Evolutionary conservation across 2,329 filamentous ascomycete genomes (phyloP).

Genomic region (Podosphaera xanthii): DNA sequence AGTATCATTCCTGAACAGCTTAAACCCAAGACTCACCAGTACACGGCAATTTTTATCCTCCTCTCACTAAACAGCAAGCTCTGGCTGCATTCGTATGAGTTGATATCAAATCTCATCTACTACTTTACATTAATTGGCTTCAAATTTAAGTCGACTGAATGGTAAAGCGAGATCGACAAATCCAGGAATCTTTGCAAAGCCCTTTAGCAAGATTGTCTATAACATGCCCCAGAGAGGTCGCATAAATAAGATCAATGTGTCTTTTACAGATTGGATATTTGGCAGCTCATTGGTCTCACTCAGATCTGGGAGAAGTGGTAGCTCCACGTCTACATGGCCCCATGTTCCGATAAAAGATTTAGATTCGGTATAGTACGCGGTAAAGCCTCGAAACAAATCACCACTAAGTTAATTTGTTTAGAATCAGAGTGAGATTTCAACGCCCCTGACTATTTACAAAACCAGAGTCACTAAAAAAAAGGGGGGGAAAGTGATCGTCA

Average conservation of each 20-base stretch:
- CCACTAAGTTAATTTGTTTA: background rate
- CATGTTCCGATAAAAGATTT: slow-evolving; percentile 1
- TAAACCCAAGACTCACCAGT: no score
- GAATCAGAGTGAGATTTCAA: background rate
- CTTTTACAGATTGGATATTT: slow-evolving; percentile 14
- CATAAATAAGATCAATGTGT: slow-evolving; percentile 8
- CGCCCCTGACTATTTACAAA: background rate
- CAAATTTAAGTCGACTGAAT: no score
- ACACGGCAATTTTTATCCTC: no score
- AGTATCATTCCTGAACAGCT: no score
- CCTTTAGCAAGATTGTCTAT: background rate
- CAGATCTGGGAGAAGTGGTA: background rate
- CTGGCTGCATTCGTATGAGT: no score
- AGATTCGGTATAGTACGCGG: background rate
- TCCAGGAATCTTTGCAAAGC: no score
- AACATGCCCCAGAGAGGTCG: background rate
- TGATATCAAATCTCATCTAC: no score
- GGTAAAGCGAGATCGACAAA: no score
- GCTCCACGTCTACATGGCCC: background rate
- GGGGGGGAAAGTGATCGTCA: background rate
- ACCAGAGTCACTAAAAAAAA: background rate
- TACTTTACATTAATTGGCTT: no score
- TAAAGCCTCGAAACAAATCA: background rate
- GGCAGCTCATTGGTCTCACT: slow-evolving; percentile 11
- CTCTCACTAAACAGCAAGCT: no score